Evolutionary conservation across 2,329 filamentous ascomycete genomes (phyloP), one percentile per base, ranked within the genome.

Genomic region (Arthrinium puccinioides): DNA sequence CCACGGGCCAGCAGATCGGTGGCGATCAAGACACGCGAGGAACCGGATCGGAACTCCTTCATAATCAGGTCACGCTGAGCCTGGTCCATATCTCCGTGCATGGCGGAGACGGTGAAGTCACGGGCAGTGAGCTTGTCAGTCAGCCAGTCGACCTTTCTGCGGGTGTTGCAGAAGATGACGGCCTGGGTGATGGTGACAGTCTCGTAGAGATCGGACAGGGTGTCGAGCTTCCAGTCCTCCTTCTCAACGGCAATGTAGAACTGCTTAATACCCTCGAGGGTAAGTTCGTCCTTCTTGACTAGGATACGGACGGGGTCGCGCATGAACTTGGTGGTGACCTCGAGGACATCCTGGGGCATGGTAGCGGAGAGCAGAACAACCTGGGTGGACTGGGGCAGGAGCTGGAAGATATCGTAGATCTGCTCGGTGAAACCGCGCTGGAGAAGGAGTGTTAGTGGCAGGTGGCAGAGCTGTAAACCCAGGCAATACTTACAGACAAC

Each of bases 291-390:
- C 81, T 95, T 95, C 85, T 98, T 98, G 70, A 98, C 92, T 55
- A 98, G 79, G 62, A 98, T 97, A 62, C 92, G 89, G 67, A 98
- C 86, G 53, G 92, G 92, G 70, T 98, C 92, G 57, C 88, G 89
- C 92, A 98, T 98, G 79, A 98, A 98, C 76, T 96, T 96, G 72
- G 90, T 97, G 62, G 92, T 98, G 62, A 98, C 89, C 75, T 98
- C 92, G 44, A 98, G 82, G 46, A 98, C 92, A 62, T 98, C 92
- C 76, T 96, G 88, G 59, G 92, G 92, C 82, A 98, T 94, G 66
- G 92, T 98, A 59, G 92, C 92, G 43, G 92, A 97, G 39, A 98
- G 82, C 41, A 98, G 86, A 53, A 97, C 90, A 51, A 98, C 92
- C 78, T 98, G 92, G 62, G 90, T 98, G 47, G 87, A 89, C 72